Conservation (phyloP, 2,329 filamentous ascomycete genomes). For the Phialemonium atrogriseum region DNA sequence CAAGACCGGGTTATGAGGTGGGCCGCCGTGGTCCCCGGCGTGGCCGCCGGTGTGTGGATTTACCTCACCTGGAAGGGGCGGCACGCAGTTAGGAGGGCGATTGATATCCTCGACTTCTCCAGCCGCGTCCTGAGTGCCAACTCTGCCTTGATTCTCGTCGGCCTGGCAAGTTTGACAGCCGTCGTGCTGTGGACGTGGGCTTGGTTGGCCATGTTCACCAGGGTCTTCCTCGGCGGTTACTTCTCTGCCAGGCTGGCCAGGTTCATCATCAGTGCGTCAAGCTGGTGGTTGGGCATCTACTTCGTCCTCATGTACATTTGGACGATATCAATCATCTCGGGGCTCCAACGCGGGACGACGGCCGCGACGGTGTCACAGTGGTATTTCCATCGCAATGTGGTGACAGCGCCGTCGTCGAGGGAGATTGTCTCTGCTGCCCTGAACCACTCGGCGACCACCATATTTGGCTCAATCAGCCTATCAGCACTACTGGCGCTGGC, state of each 20-base stretch:
- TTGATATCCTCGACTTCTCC: conserved; percentile 86
- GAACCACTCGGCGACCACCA: conserved; percentile 70
- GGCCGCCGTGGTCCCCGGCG: conserved; percentile 67
- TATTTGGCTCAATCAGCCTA: conserved; percentile 88
- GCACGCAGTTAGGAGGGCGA: conserved; percentile 70
- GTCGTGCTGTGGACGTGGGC: conserved; percentile 90
- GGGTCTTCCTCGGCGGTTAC: conserved; percentile 89
- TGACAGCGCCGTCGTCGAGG: conserved; percentile 66
- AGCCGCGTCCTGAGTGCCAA: conserved; percentile 82
- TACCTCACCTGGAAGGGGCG: conserved; percentile 77
- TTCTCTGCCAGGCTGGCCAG: conserved; percentile 52
- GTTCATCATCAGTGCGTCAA: conserved; percentile 80
- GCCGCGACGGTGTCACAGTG: conserved; percentile 95
- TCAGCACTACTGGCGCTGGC: conserved; percentile 75
- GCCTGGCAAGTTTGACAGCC: conserved; percentile 64
- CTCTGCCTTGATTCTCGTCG: conserved; percentile 73
- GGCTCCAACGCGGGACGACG: conserved; percentile 82
- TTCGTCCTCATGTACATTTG: conserved; percentile 95
- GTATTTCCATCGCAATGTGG: conserved; percentile 92
- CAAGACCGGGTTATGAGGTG: conserved; percentile 89
- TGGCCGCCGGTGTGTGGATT: conserved; percentile 69
- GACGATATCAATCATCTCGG: conserved; percentile 81
- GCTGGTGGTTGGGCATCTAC: conserved; percentile 90
- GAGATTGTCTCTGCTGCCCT: conserved; percentile 80
- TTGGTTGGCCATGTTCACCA: conserved; percentile 94